A percentile compares a stretch with the other conserved stretches of the same genome.
Evolutionary conservation across 495 filamentous ascomycete species (phyloP).

Genomic region (Recurvomyces mirabilis): DNA sequence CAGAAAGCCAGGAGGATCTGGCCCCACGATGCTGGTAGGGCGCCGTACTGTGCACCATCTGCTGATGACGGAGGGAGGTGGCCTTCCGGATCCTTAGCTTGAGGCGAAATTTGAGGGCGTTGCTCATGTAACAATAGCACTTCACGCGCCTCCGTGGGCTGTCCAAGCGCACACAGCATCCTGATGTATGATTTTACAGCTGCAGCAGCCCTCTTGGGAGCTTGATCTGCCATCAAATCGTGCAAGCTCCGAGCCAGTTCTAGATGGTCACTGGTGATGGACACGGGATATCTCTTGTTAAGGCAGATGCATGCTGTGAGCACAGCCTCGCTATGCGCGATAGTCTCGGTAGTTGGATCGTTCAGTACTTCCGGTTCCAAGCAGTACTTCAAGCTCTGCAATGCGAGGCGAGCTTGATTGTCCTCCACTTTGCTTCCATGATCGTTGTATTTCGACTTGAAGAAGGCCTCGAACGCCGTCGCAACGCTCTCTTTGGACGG

Average conservation of each 20-base stretch:
- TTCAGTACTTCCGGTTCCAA: too few relatives aligned
- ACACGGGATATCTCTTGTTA: background rate
- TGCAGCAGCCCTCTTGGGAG: background rate
- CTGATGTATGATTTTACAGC: background rate
- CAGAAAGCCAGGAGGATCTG: background rate
- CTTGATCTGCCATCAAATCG: background rate
- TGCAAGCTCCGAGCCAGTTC: background rate
- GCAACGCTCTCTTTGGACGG: constrained; percentile 50
- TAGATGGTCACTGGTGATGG: background rate
- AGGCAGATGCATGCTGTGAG: background rate
- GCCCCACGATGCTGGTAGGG: background rate
- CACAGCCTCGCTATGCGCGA: too few relatives aligned
- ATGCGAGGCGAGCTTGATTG: constrained; percentile 50
- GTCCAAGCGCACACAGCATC: background rate
- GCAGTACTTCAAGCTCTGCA: constrained; percentile 45
- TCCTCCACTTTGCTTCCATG: constrained; percentile 46
- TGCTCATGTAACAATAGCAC: background rate
- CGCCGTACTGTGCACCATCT: too few relatives aligned
- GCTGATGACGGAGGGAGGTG: too few relatives aligned
- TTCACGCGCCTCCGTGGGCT: background rate
- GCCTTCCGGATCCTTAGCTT: background rate
- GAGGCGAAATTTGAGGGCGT: background rate
- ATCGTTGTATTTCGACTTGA: constrained; percentile 38
- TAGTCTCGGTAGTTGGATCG: too few relatives aligned
- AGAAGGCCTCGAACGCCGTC: constrained; percentile 53